Evolutionary conservation across 192 early-diverging fungal genomes (phyloP).

Genomic region (Backusella tuberculispora): DNA sequence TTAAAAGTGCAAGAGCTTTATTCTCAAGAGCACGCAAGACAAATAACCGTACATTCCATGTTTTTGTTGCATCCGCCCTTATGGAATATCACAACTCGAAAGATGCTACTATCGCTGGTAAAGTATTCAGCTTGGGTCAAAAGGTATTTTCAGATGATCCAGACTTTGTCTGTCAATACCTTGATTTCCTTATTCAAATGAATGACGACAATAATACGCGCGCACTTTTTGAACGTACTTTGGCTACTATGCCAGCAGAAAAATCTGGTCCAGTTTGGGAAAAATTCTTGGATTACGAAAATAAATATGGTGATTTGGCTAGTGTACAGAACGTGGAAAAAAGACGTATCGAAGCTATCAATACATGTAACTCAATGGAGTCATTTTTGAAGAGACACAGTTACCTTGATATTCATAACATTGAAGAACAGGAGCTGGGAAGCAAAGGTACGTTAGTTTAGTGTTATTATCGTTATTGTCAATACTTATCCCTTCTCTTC

Average conservation of each 20-base stretch:
- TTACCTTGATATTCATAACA: slow-evolving; percentile 75
- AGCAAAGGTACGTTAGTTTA: slow-evolving; percentile 49
- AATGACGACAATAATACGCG: slow-evolving; percentile 93
- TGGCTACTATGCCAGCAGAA: slow-evolving; percentile 68
- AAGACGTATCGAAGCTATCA: slow-evolving; percentile 63
- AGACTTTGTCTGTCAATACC: slow-evolving; percentile 78
- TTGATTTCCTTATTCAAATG: slow-evolving; percentile 84
- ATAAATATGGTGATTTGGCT: slow-evolving; percentile 83
- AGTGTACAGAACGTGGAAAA: slow-evolving; percentile 79
- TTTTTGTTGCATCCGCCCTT: slow-evolving; percentile 86
- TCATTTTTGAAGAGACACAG: slow-evolving; percentile 76
- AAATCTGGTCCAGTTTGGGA: slow-evolving; percentile 80
- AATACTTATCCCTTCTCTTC: neutral
- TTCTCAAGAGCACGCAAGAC: slow-evolving; percentile 82
- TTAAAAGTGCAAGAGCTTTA: slow-evolving; percentile 70
- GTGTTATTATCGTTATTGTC: neutral
- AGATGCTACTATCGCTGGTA: slow-evolving; percentile 79
- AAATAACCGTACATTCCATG: slow-evolving; percentile 76
- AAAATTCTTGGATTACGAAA: slow-evolving; percentile 84
- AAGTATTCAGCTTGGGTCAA: slow-evolving; percentile 89
- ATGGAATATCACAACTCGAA: slow-evolving; percentile 95
- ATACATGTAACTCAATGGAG: slow-evolving; percentile 38
- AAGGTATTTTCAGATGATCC: slow-evolving; percentile 78
- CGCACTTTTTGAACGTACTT: slow-evolving; percentile 90
- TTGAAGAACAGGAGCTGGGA: slow-evolving; percentile 79